Percentiles rank a stretch among this genome's conserved stretches.
These are phyloP conservation scores for Talaromyces pinophilus DNA, from an alignment of 2,329 filamentous ascomycete genomes.

Conservation along the genomic window DNA sequence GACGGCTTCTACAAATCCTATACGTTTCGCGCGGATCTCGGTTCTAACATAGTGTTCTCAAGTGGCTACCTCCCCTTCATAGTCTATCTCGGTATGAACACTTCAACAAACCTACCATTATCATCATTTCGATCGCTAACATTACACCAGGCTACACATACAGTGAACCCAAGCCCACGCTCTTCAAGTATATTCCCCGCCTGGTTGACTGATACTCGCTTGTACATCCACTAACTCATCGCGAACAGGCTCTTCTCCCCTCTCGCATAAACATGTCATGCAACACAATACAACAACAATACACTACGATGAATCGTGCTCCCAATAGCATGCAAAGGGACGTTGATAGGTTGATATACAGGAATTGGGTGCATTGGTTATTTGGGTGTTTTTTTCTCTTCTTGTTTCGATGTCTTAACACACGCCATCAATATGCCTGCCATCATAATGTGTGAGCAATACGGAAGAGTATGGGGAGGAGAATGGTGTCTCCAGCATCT, in stretches of 20 bases:
- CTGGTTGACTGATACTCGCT: constrained; percentile 29
- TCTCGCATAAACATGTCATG: constrained; percentile 37
- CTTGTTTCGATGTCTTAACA: constrained; percentile 2
- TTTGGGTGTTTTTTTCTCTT: background rate
- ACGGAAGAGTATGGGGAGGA: background rate
- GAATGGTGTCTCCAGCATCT: background rate
- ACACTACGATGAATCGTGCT: background rate
- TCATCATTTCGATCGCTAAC: constrained; percentile 12
- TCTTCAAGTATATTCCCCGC: constrained; percentile 62
- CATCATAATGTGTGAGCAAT: background rate
- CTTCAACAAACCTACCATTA: background rate
- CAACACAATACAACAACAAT: constrained; percentile 4
- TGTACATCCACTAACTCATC: constrained; percentile 24
- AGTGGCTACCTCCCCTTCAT: constrained; percentile 97
- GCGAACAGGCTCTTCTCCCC: constrained; percentile 45
- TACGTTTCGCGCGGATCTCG: background rate
- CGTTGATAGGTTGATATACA: constrained; percentile 9
- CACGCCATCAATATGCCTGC: background rate
- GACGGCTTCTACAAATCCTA: background rate
- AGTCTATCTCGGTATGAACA: constrained; percentile 80
- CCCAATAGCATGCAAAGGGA: background rate
- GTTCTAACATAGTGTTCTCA: constrained; percentile 21
- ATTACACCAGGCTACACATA: constrained; percentile 74
- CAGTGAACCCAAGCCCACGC: constrained; percentile 83
- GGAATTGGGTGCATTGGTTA: background rate